Conservation (phyloP, 2,329 filamentous ascomycete genomes). For the Arthrobotrys megalospora region DNA sequence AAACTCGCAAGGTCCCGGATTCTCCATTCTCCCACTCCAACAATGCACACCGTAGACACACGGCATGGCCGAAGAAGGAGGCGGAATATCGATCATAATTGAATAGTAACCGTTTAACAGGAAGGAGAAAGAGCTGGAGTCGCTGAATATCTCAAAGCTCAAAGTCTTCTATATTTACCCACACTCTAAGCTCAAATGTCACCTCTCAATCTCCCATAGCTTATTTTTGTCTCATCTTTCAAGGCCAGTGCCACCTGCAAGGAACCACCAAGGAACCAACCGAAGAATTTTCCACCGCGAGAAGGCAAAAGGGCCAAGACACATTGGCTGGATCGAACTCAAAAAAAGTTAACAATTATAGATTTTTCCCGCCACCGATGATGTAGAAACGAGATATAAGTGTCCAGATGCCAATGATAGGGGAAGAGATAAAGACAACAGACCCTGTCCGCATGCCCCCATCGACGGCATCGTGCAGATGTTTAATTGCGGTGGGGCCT, state of each 20-base stretch:
- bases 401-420: neutral
- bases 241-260: slow-evolving; percentile 16
- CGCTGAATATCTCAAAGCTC: neutral
- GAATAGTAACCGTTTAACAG: too few relatives aligned
- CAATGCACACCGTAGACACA: neutral
- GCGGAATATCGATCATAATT: too few relatives aligned
- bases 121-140: neutral
- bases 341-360: slow-evolving; percentile 28
- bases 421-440: neutral
- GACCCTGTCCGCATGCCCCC: neutral
- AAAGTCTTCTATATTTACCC: slow-evolving; percentile 32
- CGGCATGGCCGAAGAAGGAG: slow-evolving; percentile 23
- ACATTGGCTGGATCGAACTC: neutral
- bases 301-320: slow-evolving; percentile 12
- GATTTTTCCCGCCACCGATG: slow-evolving; percentile 27
- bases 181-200: slow-evolving; percentile 37
- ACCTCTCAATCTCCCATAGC: slow-evolving; percentile 46
- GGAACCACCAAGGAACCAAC: slow-evolving; percentile 13
- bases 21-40: neutral
- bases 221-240: slow-evolving; percentile 19
- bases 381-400: slow-evolving; percentile 18
- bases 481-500: slow-evolving; percentile 52
- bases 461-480: slow-evolving; percentile 47
- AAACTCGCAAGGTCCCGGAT: neutral
- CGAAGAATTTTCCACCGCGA: slow-evolving; percentile 1